Conservation (phyloP, 352 stramenopile genomes). For the Globisporangium megalacanthum region DNA sequence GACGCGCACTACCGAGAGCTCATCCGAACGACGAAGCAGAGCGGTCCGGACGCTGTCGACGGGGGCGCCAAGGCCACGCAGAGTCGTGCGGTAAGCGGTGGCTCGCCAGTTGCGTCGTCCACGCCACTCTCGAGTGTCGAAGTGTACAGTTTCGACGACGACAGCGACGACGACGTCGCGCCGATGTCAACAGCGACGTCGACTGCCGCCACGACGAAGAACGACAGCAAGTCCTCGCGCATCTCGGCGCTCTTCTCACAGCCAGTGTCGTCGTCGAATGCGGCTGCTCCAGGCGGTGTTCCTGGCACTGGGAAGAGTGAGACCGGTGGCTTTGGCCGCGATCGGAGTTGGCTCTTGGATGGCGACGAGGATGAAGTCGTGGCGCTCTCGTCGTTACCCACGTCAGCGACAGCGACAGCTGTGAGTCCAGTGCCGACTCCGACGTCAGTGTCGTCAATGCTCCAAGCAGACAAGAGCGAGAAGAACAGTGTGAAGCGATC, state of each 20-base stretch:
- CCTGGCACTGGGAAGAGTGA: background rate
- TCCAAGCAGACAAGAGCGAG: too few relatives aligned
- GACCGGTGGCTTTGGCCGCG: constrained; percentile 32
- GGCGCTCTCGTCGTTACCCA: background rate
- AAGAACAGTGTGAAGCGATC: too few relatives aligned
- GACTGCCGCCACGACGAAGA: background rate
- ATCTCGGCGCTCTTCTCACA: constrained; percentile 12
- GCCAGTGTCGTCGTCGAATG: constrained; percentile 7
- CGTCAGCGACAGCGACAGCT: background rate
- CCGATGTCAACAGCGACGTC: background rate
- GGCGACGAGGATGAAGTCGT: constrained; percentile 27
- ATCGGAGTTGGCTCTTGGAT: constrained; percentile 54
- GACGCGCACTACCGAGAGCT: constrained; percentile 52
- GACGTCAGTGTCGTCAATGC: too few relatives aligned
- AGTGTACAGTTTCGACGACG: constrained; percentile 46
- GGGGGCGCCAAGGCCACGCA: too few relatives aligned
- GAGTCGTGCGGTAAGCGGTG: too few relatives aligned
- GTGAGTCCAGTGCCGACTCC: background rate
- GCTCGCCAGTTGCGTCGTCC: background rate
- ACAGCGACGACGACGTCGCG: constrained; percentile 23
- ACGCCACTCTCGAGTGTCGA: constrained; percentile 22
- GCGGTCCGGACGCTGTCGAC: too few relatives aligned
- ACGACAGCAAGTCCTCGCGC: constrained; percentile 3
- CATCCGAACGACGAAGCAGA: constrained; percentile 30
- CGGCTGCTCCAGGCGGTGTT: background rate